Base-by-base conservation (phyloP, 1,284 basidiomycete species). In the Phellopilus nigrolimitatus region DNA sequence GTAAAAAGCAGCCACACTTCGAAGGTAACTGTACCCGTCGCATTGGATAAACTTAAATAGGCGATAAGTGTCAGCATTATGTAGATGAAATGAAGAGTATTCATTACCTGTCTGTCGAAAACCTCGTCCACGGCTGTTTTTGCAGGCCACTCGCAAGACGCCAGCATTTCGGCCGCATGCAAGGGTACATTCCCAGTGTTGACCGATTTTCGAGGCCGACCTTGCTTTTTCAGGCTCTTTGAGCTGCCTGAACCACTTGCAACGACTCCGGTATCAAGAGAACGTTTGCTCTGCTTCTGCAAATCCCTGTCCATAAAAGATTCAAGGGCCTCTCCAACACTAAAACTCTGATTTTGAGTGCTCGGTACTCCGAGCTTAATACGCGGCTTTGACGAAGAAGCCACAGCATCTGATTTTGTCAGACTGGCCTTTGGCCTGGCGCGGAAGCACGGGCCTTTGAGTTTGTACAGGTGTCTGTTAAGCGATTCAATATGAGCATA, bases 11-110 rank as follows among this genome's bases (percentile, higher is more conserved):
- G 36, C 6, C 1, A 53, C 3, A 30, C 5, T 13, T 19, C 25
- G 22, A 22, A 1, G 7, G 9, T 15, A 17, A 17, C 45, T 25
- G 13, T 41, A 54, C 53, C 28, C 50, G 19, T 54, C 53, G 38
- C 53, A 54, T 34, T 50, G 47, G 10, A 54, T 33, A 12, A 54
- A 24, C 53, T 54, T 24, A 39, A 2, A 22, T 5, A 39, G 13
- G 17, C 4, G 4, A 17, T 27, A n/a, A 36, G 27, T n/a, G 22
- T 34, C 1, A 28, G 27, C 28, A 28, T 13, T 39, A 6, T n/a
- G n/a, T 13, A 15, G 10, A 22, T 7, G 22, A 41, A 22, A 13
- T 8, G 25, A 25, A 43, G 17, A 21, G 13, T 27, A 19, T 15
- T 15, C 46, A 33, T n/a, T 30, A 47, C 51, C 22, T 53, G 51